phyloP scores from a whole-genome alignment of 345 rosid species.

The Bruguiera sexangula region DNA sequence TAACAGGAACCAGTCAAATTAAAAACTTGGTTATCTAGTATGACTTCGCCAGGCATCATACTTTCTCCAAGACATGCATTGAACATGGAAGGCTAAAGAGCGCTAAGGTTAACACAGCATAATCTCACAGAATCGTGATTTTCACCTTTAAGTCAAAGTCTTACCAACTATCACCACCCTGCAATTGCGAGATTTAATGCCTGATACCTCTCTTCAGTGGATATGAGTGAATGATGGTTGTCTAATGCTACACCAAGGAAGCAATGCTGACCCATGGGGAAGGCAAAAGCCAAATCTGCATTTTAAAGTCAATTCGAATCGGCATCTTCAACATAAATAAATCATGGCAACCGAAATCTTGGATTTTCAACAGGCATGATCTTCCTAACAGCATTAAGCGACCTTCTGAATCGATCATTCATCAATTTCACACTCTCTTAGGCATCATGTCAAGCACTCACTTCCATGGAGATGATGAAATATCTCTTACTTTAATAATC shows the following conservation, averaged over 20 bases:
- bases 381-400: conserved; percentile 46
- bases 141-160: conserved; percentile 63
- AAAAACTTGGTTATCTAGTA: conserved; percentile 21
- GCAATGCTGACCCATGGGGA: conserved; percentile 88
- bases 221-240: conserved; percentile 62
- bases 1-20: conserved; percentile 12
- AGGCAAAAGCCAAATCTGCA: conserved; percentile 91
- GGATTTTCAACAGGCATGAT: conserved; percentile 49
- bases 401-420: conserved; percentile 39
- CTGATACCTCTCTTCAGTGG: conserved; percentile 89
- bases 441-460: conserved; percentile 27
- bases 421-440: conserved; percentile 27
- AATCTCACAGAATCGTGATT: conserved; percentile 57
- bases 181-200: conserved; percentile 69
- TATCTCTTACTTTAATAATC: conserved; percentile 22
- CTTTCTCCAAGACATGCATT: conserved; percentile 39
- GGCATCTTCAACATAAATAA: conserved; percentile 76
- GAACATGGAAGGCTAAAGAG: conserved; percentile 34
- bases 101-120: conserved; percentile 39
- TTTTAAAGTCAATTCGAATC: conserved; percentile 90
- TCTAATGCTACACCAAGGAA: conserved; percentile 94
- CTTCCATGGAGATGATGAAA: conserved; percentile 23
- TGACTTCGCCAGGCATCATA: conserved; percentile 28
- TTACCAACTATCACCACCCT: conserved; percentile 89
- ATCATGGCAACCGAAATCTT: conserved; percentile 78